These are phyloP conservation scores for Curvularia lunata DNA, from an alignment of 2,329 filamentous ascomycete genomes.

Conservation along the genomic window DNA sequence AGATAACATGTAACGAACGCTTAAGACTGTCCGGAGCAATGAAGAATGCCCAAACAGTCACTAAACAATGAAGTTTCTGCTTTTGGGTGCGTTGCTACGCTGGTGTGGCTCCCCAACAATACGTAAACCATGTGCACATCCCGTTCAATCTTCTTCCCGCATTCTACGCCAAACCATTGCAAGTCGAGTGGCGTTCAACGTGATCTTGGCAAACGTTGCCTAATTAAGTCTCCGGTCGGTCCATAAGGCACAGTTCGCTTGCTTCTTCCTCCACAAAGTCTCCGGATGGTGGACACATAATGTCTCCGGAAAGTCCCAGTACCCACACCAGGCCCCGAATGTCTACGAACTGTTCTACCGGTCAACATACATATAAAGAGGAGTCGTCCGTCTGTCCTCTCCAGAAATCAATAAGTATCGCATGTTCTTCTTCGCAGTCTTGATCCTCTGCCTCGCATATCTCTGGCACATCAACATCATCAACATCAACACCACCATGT, in stretches of 20 bases:
- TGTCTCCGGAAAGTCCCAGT: background rate
- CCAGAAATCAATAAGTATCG: background rate
- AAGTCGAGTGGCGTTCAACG: background rate
- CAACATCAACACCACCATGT: background rate
- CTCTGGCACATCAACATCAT: background rate
- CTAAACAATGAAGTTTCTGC: too few relatives aligned
- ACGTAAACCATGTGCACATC: too few relatives aligned
- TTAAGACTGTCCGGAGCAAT: too few relatives aligned
- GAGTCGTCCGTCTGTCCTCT: background rate
- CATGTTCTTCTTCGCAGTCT: background rate
- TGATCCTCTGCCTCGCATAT: background rate
- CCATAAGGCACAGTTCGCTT: background rate
- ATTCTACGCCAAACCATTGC: background rate
- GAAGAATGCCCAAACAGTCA: too few relatives aligned
- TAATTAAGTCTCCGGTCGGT: background rate
- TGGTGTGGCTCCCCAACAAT: too few relatives aligned
- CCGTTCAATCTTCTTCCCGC: too few relatives aligned
- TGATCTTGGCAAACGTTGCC: background rate
- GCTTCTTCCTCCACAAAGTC: background rate
- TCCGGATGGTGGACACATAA: background rate
- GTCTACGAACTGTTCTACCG: background rate
- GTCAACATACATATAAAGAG: background rate
- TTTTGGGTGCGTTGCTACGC: too few relatives aligned
- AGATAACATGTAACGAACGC: too few relatives aligned
- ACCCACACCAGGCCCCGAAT: background rate